Percentiles rank a stretch among this genome's conserved stretches.
Evolutionary conservation across 176 grass and related monocot species (phyloP).

Genomic region (Poa pratensis): DNA sequence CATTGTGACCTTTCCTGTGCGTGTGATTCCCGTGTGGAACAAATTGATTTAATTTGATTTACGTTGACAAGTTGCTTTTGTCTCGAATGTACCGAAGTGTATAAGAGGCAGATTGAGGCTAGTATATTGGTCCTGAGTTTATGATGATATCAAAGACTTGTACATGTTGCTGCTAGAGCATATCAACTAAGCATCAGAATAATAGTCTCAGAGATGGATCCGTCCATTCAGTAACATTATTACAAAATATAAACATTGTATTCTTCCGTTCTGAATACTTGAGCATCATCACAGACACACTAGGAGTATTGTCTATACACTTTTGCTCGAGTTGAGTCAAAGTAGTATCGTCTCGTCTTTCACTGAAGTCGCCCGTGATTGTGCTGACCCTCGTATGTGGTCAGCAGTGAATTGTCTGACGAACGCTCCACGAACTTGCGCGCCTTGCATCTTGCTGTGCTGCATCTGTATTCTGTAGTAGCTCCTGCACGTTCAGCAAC

Average conservation of each 20-base stretch:
- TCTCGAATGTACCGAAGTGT: neutral
- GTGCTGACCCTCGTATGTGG: conserved; percentile 67
- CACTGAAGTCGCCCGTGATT: conserved; percentile 35
- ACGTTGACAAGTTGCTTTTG: neutral
- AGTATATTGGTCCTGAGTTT: neutral
- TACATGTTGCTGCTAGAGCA: neutral
- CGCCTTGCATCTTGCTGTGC: conserved; percentile 52
- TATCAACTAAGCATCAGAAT: conserved; percentile 8
- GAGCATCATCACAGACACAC: conserved; percentile 6
- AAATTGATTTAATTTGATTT: neutral
- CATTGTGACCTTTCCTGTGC: conserved; percentile 14
- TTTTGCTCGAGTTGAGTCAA: neutral
- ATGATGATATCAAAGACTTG: neutral
- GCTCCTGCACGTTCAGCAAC: conserved; percentile 45
- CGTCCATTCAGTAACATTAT: neutral
- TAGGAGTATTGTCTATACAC: neutral
- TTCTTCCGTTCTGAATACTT: neutral
- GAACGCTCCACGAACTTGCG: conserved; percentile 59
- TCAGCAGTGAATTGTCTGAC: conserved; percentile 51
- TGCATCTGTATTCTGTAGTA: conserved; percentile 62
- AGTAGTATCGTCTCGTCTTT: neutral
- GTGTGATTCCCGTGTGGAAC: neutral
- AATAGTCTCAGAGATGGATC: neutral
- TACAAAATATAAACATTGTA: neutral
- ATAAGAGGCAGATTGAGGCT: neutral